These are phyloP conservation scores for Lanmaoa rubissima DNA, from an alignment of 768 basidiomycete genomes.

Conservation along the genomic window DNA sequence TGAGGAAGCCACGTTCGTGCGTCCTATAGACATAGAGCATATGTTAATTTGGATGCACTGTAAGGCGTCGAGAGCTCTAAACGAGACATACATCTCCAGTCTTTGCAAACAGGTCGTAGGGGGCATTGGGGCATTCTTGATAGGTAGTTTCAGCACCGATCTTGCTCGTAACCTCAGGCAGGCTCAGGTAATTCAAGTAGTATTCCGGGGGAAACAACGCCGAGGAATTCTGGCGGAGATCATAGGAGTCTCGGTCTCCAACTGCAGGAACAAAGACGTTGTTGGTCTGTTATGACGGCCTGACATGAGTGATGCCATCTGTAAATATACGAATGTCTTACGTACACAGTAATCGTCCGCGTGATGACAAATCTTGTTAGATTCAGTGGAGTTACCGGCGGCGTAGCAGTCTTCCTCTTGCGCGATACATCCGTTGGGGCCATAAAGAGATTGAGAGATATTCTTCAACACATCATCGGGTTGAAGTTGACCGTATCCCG, in stretches of 20 bases:
- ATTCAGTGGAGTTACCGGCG: conserved; percentile 45
- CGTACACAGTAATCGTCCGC: conserved; percentile 60
- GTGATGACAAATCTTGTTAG: conserved; percentile 47
- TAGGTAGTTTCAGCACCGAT: conserved; percentile 57
- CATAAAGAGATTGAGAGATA: conserved; percentile 50
- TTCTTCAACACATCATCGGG: conserved; percentile 41
- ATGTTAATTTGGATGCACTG: not conserved
- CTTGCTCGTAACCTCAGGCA: conserved; percentile 33
- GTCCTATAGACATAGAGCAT: conserved; percentile 23
- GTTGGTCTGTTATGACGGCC: conserved; percentile 32
- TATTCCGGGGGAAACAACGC: conserved; percentile 56
- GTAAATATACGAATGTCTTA: not conserved
- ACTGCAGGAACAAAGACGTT: conserved; percentile 52
- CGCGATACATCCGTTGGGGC: conserved; percentile 48
- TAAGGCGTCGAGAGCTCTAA: not conserved
- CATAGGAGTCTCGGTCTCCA: conserved; percentile 51
- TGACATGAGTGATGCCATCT: not conserved
- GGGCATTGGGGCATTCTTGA: conserved; percentile 46
- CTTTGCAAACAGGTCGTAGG: conserved; percentile 39
- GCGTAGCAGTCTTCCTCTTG: conserved; percentile 57
- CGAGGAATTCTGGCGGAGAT: conserved; percentile 55
- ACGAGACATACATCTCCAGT: conserved; percentile 56
- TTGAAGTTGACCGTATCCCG: conserved; percentile 65
- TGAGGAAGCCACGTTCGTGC: conserved; percentile 39
- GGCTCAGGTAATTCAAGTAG: conserved; percentile 47